Conservation (phyloP, 441 rosid genomes). For the Adansonia gregorii region DNA sequence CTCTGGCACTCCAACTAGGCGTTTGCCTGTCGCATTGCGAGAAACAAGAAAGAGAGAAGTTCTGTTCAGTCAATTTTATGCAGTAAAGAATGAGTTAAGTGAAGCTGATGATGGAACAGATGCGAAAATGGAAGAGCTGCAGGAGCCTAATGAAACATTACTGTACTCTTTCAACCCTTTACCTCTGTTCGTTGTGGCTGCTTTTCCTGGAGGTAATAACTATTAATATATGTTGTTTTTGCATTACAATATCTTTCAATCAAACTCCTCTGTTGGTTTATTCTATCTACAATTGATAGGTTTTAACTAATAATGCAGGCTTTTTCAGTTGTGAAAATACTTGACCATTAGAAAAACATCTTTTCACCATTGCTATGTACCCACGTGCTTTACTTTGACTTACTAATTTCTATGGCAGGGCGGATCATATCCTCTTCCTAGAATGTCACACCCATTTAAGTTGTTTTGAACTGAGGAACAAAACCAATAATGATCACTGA, state of each 20-base stretch:
- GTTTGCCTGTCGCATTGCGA: conserved; percentile 27
- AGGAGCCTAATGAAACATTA: conserved; percentile 42
- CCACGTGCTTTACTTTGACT: no score
- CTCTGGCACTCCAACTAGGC: conserved; percentile 31
- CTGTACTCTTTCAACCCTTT: conserved; percentile 68
- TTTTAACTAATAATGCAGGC: neutral
- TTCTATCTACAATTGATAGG: neutral
- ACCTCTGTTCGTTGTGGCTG: conserved; percentile 62
- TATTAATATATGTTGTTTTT: neutral
- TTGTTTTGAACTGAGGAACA: neutral
- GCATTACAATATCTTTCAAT: no score
- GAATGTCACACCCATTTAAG: neutral
- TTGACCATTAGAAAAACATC: no score
- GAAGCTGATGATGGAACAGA: conserved; percentile 28
- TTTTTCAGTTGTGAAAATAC: no score
- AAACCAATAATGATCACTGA: neutral
- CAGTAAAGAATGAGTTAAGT: conserved; percentile 32
- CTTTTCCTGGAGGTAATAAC: conserved; percentile 83
- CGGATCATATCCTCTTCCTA: neutral
- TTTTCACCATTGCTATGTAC: no score
- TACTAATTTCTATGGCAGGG: no score
- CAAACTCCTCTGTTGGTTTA: no score
- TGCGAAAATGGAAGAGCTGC: conserved; percentile 27
- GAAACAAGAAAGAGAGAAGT: conserved; percentile 15
- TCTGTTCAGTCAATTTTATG: conserved; percentile 28